phyloP scores from a whole-genome alignment of 176 grass and related monocot genomes.

The Carex myosuroides region DNA sequence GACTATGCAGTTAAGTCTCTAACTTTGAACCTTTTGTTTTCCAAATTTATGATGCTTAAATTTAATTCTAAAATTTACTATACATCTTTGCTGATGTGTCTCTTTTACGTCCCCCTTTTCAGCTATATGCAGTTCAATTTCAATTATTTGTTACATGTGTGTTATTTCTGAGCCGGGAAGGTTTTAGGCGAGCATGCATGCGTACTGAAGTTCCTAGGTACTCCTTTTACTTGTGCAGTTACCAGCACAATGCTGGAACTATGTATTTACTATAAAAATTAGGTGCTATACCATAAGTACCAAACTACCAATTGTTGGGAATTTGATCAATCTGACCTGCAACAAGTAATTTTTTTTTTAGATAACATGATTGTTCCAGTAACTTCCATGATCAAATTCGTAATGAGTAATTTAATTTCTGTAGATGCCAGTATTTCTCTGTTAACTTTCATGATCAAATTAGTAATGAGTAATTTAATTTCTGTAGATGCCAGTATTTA shows the following conservation, averaged over 20 bases:
- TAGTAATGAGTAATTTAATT: background rate
- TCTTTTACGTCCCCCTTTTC: constrained; percentile 11
- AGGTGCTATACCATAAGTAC: background rate
- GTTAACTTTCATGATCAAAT: background rate
- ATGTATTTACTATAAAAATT: background rate
- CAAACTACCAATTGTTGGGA: background rate
- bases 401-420: background rate
- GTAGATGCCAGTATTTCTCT: background rate
- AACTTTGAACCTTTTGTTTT: constrained; percentile 6
- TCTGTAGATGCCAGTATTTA: background rate
- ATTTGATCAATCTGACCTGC: background rate
- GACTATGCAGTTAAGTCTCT: constrained; percentile 52
- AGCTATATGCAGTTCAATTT: constrained; percentile 87
- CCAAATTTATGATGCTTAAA: background rate
- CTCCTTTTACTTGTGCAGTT: background rate
- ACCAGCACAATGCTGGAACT: background rate
- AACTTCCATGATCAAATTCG: background rate
- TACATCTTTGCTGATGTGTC: background rate
- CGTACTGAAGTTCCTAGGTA: constrained; percentile 70
- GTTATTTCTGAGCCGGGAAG: constrained; percentile 93
- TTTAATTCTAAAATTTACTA: constrained; percentile 9
- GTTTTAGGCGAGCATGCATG: constrained; percentile 95
- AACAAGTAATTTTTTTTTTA: background rate
- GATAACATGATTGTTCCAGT: background rate
- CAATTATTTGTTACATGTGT: constrained; percentile 86